phyloP scores from a whole-genome alignment of 352 stramenopile genomes.

The Phytophthora cactorum region DNA sequence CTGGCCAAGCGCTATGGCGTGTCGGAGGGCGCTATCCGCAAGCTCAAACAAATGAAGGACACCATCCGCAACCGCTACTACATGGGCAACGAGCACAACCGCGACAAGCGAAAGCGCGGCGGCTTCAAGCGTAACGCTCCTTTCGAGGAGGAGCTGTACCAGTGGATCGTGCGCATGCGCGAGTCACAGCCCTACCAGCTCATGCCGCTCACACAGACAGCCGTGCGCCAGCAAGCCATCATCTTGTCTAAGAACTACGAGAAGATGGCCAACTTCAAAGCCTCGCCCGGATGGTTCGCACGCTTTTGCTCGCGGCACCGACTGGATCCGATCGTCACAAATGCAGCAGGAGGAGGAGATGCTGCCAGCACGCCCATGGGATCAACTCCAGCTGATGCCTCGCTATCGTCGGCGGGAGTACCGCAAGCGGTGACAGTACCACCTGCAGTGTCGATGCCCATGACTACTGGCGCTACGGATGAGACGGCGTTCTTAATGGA shows the following conservation, averaged over 20 bases:
- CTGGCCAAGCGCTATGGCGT: conserved; percentile 87
- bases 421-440: conserved; percentile 16
- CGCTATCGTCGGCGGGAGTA: conserved; percentile 7
- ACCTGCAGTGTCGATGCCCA: conserved; percentile 14
- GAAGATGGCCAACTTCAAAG: conserved; percentile 86
- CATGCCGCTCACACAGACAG: conserved; percentile 84
- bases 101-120: conserved; percentile 87
- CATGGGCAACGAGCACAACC: conserved; percentile 86
- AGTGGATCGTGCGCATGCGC: conserved; percentile 87
- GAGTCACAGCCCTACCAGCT: conserved; percentile 84
- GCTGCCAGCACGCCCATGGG: neutral
- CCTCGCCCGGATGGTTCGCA: conserved; percentile 86
- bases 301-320: conserved; percentile 88
- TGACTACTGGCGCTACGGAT: conserved; percentile 16
- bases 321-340: conserved; percentile 67
- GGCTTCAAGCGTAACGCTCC: conserved; percentile 83
- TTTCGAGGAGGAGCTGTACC: conserved; percentile 88
- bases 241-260: conserved; percentile 87
- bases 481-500: conserved; percentile 43
- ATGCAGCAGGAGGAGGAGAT: conserved; percentile 4
- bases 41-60: conserved; percentile 91
- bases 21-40: conserved; percentile 86
- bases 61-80: conserved; percentile 83
- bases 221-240: conserved; percentile 86
- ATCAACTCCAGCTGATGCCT: conserved; percentile 4